A percentile compares a stretch with the other conserved stretches of the same genome.
Conservation (phyloP, 2,329 filamentous ascomycete genomes). For the Ceratocystis huliohia region DNA sequence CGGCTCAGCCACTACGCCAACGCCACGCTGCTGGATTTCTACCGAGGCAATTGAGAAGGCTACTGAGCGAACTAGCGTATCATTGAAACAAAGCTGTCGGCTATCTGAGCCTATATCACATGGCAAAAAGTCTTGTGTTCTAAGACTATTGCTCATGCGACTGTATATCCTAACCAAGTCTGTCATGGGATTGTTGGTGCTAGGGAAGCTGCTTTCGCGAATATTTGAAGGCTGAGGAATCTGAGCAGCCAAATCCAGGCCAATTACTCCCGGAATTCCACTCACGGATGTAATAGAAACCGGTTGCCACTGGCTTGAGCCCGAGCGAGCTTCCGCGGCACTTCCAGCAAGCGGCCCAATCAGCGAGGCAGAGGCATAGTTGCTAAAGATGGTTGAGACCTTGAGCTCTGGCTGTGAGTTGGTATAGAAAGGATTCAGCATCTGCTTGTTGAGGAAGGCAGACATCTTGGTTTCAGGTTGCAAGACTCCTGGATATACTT, state of each 20-base stretch:
- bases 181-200: slow-evolving; percentile 29
- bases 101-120: slow-evolving; percentile 17
- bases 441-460: slow-evolving; percentile 52
- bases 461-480: slow-evolving; percentile 26
- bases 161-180: slow-evolving; percentile 51
- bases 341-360: neutral
- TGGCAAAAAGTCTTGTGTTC: slow-evolving; percentile 40
- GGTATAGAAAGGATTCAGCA: slow-evolving; percentile 27
- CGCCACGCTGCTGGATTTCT: slow-evolving; percentile 83
- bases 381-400: neutral
- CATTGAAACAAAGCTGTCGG: slow-evolving; percentile 40
- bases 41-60: slow-evolving; percentile 77
- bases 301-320: neutral
- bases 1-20: slow-evolving; percentile 32
- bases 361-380: neutral
- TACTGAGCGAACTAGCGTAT: slow-evolving; percentile 52
- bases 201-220: neutral
- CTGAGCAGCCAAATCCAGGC: neutral
- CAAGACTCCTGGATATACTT: slow-evolving; percentile 14
- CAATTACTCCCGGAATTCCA: neutral
- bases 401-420: neutral
- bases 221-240: neutral
- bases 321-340: neutral
- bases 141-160: slow-evolving; percentile 46
- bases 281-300: neutral